Conservation (phyloP, 345 rosid species). For the Cardiospermum halicacabum region DNA sequence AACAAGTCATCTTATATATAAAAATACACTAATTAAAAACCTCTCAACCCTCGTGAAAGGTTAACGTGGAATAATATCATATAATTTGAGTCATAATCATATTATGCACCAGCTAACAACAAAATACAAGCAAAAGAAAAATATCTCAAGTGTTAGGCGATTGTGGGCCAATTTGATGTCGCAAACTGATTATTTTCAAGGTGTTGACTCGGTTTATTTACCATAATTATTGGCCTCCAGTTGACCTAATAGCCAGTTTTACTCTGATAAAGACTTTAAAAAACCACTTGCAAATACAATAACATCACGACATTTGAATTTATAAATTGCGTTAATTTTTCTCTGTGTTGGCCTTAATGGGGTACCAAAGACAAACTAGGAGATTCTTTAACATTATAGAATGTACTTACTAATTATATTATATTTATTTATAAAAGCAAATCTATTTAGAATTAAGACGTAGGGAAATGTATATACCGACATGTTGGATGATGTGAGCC, state of each 20-base stretch:
- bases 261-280: too few relatives aligned
- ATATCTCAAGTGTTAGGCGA: conserved; percentile 3
- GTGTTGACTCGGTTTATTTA: not conserved
- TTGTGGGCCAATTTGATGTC: conserved; percentile 1
- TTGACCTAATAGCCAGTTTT: too few relatives aligned
- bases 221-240: not conserved
- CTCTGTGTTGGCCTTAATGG: not conserved
- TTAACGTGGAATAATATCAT: conserved; percentile 18
- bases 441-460: not conserved
- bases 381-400: not conserved
- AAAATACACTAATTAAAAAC: conserved; percentile 12
- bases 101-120: not conserved
- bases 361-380: not conserved
- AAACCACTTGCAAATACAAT: too few relatives aligned
- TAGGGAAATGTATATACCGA: not conserved
- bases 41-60: conserved; percentile 29
- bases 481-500: not conserved
- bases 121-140: conserved; percentile 1
- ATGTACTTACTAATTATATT: not conserved
- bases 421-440: not conserved
- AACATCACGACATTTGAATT: too few relatives aligned
- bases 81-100: conserved; percentile 15
- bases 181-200: not conserved
- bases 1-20: conserved; percentile 19
- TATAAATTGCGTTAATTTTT: not conserved